Base-by-base conservation (phyloP, 1,284 basidiomycete genomes). In the Earliella scabrosa region DNA sequence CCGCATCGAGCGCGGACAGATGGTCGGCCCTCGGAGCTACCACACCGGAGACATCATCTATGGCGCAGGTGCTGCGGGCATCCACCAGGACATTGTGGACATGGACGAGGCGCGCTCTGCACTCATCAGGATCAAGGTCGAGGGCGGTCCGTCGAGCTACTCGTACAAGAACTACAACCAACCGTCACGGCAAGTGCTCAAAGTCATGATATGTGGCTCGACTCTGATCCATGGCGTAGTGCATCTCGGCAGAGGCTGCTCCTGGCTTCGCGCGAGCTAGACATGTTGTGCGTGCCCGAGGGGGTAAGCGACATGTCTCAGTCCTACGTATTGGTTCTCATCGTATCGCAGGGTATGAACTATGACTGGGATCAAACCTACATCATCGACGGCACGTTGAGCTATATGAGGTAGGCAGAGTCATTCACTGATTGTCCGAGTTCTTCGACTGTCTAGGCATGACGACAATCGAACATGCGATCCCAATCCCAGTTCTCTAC, bases 101-200 rank as follows among this genome's bases (percentile, higher is more conserved):
- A 73, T 80, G 59, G 76, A 72, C 8, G 86, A 90, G 66, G 88
- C 88, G 3, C 72, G 74, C 54, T 83, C 86, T 52, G 86, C 87
- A 0, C 74, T 90, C 21, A 70, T 80, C 4, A 78, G 88, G 50
- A 83, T 90, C 66, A 88, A 88, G 62, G 85, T 75, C 3, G 88
- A 90, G 66, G 88, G 86, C 39, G 88, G 88, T 1, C 79, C 83
- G 10, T 80, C 82, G 0, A 82, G 79, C 58, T 86, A 85, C 63
- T 89, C 87, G 11, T 90, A 90, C 67, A 90, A 90, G 73, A 90
- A 89, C 60, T 90, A 90, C 64, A 85, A 88, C 56, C 65, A 86
- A 14, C 87, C 88, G 18, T 82, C 81, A 23, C 78, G 85, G 85
- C 85, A 60, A 36, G 74, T 66, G n/a, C n/a, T n/a, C 7, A 23